A percentile compares a stretch with the other conserved stretches of the same genome.
phyloP scores from a whole-genome alignment of 106 monocot species.

The Platanthera zijinensis region DNA sequence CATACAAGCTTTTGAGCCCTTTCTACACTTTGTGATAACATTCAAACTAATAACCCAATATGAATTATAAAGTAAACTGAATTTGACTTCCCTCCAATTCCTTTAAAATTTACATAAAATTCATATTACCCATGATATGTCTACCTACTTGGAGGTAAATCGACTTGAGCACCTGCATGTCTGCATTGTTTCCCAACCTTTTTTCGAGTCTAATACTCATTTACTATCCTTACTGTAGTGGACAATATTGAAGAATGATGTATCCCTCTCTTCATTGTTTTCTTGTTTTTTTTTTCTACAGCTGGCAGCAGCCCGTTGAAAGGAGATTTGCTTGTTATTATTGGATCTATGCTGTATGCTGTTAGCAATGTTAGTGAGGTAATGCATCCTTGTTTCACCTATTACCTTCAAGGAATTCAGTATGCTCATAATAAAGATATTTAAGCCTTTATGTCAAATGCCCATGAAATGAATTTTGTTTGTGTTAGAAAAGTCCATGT shows the following conservation, averaged over 20 bases:
- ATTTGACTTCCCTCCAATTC: no score
- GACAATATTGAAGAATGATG: background rate
- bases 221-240: background rate
- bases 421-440: background rate
- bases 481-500: no score
- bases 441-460: background rate
- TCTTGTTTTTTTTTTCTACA: slow-evolving; percentile 6
- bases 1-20: no score
- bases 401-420: background rate
- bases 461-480: background rate
- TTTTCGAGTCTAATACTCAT: background rate
- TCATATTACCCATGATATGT: background rate
- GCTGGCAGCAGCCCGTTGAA: slow-evolving; percentile 28
- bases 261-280: background rate
- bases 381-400: background rate
- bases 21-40: no score
- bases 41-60: no score
- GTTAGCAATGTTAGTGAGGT: slow-evolving; percentile 44
- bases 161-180: background rate
- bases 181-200: background rate
- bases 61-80: no score
- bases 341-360: slow-evolving; percentile 43
- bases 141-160: background rate
- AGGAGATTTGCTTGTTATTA: slow-evolving; percentile 37
- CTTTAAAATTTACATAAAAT: background rate